Conservation (phyloP, 257 asterid genomes). For the Mitragyna speciosa region DNA sequence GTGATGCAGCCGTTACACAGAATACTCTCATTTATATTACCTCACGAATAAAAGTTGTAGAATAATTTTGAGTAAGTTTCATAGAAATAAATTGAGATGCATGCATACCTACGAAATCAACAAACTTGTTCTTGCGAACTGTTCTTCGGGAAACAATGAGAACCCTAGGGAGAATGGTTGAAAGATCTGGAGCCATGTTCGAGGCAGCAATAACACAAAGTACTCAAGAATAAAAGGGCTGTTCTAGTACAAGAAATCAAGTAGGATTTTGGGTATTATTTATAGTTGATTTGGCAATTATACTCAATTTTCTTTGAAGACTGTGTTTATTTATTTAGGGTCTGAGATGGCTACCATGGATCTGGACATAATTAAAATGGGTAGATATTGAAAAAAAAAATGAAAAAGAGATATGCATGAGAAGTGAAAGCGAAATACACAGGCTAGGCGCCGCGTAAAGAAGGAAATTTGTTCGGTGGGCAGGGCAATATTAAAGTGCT, state of each 20-base stretch:
- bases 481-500: neutral
- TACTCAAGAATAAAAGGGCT: neutral
- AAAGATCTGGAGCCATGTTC: constrained; percentile 45
- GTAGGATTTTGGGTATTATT: neutral
- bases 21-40: too few relatives aligned
- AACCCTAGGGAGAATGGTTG: constrained; percentile 65
- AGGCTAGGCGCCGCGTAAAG: constrained; percentile 29
- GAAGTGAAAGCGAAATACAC: neutral
- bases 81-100: too few relatives aligned
- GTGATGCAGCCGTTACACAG: neutral
- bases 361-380: too few relatives aligned
- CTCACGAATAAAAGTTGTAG: neutral
- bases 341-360: neutral
- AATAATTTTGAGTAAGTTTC: neutral
- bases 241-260: neutral
- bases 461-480: neutral
- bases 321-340: too few relatives aligned
- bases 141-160: constrained; percentile 67
- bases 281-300: neutral
- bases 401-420: neutral
- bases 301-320: neutral
- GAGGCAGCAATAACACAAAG: neutral
- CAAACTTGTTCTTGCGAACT: constrained; percentile 75
- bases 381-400: neutral
- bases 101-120: constrained; percentile 69